These are phyloP conservation scores for Pneumocystis oryctolagi DNA, from an alignment of 1,139 yeast genomes.

Conservation along the genomic window DNA sequence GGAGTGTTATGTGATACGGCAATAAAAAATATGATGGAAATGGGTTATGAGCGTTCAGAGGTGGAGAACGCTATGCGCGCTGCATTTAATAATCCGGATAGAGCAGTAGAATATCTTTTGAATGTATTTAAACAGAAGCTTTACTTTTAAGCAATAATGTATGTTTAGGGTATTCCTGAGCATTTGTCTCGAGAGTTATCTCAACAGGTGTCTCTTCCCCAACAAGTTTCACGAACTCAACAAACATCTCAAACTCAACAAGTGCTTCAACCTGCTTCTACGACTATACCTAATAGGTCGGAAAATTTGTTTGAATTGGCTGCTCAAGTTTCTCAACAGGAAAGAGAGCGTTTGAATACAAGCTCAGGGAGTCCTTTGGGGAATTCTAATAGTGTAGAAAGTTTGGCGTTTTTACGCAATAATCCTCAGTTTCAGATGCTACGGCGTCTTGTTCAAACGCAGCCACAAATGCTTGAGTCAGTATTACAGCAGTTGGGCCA, in stretches of 20 bases:
- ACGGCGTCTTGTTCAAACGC: conserved; percentile 64
- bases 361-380: conserved; percentile 23
- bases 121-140: conserved; percentile 49
- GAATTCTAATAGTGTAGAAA: conserved; percentile 24
- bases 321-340: conserved; percentile 41
- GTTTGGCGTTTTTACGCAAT: conserved; percentile 24
- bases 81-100: conserved; percentile 92
- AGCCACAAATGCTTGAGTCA: conserved; percentile 81
- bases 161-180: conserved; percentile 3
- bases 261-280: conserved; percentile 6
- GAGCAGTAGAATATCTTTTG: conserved; percentile 88
- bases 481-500: conserved; percentile 68
- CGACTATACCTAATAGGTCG: conserved; percentile 24
- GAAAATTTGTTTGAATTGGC: conserved; percentile 54
- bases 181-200: not conserved
- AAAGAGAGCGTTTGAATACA: conserved; percentile 15
- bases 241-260: not conserved
- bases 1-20: conserved; percentile 56
- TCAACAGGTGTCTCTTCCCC: not conserved
- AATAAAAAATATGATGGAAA: conserved; percentile 72
- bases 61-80: conserved; percentile 88
- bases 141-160: not conserved
- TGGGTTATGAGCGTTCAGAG: conserved; percentile 85
- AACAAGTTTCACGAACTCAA: not conserved
- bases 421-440: conserved; percentile 44